Conservation (phyloP, 169 alveolate species). For the Cytauxzoon felis region DNA sequence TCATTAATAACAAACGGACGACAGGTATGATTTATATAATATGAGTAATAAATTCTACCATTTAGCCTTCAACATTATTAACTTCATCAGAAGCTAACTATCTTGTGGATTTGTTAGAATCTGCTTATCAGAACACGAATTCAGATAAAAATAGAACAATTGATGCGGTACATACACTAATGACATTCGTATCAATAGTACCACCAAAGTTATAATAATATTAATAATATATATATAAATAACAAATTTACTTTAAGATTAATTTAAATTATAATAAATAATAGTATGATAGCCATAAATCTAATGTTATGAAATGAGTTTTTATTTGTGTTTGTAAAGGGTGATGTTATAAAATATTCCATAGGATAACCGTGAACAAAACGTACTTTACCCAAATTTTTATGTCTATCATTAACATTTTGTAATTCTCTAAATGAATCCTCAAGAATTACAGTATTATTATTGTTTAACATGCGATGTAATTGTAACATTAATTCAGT, state of each 20-base stretch:
- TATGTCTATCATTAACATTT: slow-evolving; percentile 64
- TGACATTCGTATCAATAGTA: slow-evolving; percentile 48
- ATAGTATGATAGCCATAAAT: background rate
- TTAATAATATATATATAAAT: background rate
- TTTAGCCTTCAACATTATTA: slow-evolving; percentile 19
- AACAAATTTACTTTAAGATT: background rate
- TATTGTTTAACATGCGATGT: slow-evolving; percentile 75
- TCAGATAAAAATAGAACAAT: slow-evolving; percentile 39
- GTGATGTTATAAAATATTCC: slow-evolving; percentile 71
- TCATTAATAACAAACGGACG: slow-evolving; percentile 41
- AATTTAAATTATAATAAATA: background rate
- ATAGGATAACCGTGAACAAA: slow-evolving; percentile 78
- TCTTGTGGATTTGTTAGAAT: slow-evolving; percentile 54
- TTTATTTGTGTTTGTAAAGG: slow-evolving; percentile 12
- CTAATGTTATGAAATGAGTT: background rate
- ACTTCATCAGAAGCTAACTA: slow-evolving; percentile 45
- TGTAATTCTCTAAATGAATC: slow-evolving; percentile 73
- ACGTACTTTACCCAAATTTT: slow-evolving; percentile 72
- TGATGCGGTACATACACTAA: slow-evolving; percentile 54
- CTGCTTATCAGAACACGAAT: slow-evolving; percentile 58
- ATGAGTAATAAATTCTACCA: background rate
- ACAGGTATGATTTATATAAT: slow-evolving; percentile 8
- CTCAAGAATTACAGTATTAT: slow-evolving; percentile 29
- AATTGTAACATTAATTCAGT: slow-evolving; percentile 78
- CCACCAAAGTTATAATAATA: slow-evolving; percentile 31